Conservation (phyloP, 495 filamentous ascomycete species). For the Monascus purpureus region DNA sequence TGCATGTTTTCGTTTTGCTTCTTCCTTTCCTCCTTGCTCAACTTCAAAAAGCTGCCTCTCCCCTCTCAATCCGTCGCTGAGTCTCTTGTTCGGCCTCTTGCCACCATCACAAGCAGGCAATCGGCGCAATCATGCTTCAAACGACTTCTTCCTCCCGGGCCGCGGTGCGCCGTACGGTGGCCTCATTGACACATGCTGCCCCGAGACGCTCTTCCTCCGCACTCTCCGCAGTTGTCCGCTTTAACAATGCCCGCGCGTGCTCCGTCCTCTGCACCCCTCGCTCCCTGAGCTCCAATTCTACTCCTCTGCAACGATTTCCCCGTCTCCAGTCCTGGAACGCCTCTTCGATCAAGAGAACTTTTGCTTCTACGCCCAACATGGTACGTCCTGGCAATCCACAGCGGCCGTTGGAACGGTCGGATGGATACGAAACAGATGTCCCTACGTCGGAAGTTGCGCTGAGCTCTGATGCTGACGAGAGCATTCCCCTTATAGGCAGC, state of each 20-base stretch:
- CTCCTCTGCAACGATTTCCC: conserved; percentile 21
- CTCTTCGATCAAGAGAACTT: conserved; percentile 24
- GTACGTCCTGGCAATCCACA: conserved; percentile 9
- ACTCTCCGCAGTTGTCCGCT: conserved; percentile 19
- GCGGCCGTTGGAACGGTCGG: too few relatives aligned
- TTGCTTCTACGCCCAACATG: conserved; percentile 32
- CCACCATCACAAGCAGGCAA: too few relatives aligned
- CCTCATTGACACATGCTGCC: conserved; percentile 24
- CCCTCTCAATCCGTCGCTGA: background rate
- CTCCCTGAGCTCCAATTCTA: conserved; percentile 23
- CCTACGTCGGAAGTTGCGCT: too few relatives aligned
- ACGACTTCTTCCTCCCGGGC: conserved; percentile 20
- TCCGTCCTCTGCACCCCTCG: conserved; percentile 14
- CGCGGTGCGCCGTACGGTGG: conserved; percentile 34
- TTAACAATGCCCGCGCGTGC: background rate
- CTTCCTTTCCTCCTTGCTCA: background rate
- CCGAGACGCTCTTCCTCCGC: conserved; percentile 14
- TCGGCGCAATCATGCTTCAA: background rate
- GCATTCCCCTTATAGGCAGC: conserved; percentile 20
- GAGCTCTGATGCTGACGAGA: conserved; percentile 7
- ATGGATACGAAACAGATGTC: too few relatives aligned
- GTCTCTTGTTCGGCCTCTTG: too few relatives aligned
- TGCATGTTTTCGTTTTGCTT: conserved; percentile 1
- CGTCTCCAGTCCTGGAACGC: conserved; percentile 28
- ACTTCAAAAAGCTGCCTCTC: background rate